Evolutionary conservation across 2,329 filamentous ascomycete species (phyloP).

Genomic region (Talaromyces sp.): DNA sequence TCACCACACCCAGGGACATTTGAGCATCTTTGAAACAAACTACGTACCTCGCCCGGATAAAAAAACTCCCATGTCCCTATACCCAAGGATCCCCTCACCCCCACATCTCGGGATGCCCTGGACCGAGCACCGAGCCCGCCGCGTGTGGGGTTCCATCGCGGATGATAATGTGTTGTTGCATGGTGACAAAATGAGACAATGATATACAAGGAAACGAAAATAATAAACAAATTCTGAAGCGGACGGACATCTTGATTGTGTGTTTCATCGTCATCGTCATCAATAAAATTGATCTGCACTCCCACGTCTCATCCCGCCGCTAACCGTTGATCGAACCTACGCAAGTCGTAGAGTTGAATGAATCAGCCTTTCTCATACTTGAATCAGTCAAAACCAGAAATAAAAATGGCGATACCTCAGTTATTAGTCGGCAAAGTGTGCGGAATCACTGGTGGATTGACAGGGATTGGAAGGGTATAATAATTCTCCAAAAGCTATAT

Average conservation of each 20-base stretch:
- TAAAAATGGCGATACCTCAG: constrained; percentile 27
- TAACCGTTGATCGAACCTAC: neutral
- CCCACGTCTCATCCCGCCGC: neutral
- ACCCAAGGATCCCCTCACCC: neutral
- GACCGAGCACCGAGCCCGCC: neutral
- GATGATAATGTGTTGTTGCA: too few species aligned
- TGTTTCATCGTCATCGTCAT: neutral
- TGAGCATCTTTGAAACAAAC: too few species aligned
- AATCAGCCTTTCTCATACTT: neutral
- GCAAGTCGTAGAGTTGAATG: neutral
- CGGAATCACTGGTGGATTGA: constrained; percentile 81
- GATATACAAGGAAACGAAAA: neutral
- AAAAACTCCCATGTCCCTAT: neutral
- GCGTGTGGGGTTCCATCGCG: neutral
- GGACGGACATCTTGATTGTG: neutral
- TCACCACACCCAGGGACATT: too few species aligned
- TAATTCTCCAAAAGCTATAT: too few species aligned
- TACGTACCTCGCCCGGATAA: neutral
- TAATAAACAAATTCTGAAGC: neutral
- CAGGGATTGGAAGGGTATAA: constrained; percentile 68
- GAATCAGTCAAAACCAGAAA: neutral
- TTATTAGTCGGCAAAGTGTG: constrained; percentile 71
- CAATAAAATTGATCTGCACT: neutral
- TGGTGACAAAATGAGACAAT: too few species aligned
- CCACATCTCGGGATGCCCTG: neutral